Base-by-base conservation (phyloP, 2,329 filamentous ascomycete genomes). In the Colletotrichum sp. region DNA sequence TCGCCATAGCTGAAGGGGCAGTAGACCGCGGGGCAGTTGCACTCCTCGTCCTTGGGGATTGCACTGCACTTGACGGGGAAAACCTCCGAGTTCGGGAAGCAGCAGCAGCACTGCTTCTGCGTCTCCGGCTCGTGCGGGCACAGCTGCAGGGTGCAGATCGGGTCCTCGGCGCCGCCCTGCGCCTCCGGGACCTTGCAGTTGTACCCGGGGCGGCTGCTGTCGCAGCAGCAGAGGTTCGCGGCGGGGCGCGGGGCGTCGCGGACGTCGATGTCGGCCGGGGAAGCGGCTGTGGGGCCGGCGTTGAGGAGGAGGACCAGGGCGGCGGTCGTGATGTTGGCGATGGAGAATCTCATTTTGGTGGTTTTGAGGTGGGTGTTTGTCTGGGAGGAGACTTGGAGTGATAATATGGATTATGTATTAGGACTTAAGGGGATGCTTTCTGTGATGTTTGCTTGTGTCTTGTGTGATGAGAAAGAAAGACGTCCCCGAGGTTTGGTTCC, bases 151-250 rank as follows among this genome's bases (percentile, higher is more conserved):
- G 36, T 78, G 72, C 21, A 78, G 72, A 21, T 43, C 12, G 67
- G 67, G 55, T 57, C 64, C 73, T 39, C 32, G 70, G 61, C 63
- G 55, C 24, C 77, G 59, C 48, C 57, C 39, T 64, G 30, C 7
- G 57, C 36, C 28, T 67, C 26, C 12, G 71, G 68, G 59, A 75
- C 64, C 59, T 72, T 30, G 78, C 80, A 81, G 28, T 72, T 75
- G 14, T 76, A 76, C 36, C 30, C 71, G 6, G 16, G 32, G 16
- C 61, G 73, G 63, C 32, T 7, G 12, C 76, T 28, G 68, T 81
- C 57, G 76, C 79, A 82, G 78, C 79, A 81, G 77, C 80, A 81
- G 72, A 79, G 81, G 26, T 72, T 43, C 66, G 66, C 71, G n/a
- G 72, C 60, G 28, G 64, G 60, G 26, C 48, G 48, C 7, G 60